Conservation (phyloP, 169 alveolate genomes). For the Cryptosporidium meleagridis region DNA sequence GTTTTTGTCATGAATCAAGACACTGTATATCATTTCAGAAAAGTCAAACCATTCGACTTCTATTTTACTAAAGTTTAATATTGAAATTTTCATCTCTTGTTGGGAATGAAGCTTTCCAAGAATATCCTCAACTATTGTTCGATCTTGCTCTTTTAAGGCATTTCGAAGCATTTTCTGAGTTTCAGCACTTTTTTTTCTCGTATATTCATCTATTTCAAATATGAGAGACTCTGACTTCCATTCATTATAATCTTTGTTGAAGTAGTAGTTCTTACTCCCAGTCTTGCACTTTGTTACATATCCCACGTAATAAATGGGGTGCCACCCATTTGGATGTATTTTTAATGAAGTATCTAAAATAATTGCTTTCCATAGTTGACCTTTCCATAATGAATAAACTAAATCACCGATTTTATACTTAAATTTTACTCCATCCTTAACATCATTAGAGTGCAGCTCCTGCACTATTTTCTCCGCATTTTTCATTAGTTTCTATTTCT, state of each 20-base stretch:
- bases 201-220: slow-evolving; percentile 4
- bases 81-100: slow-evolving; percentile 10
- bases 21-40: slow-evolving; percentile 17
- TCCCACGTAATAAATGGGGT: slow-evolving; percentile 57
- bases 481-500: not conserved
- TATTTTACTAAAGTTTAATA: not conserved
- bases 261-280: not conserved
- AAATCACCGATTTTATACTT: slow-evolving; percentile 30
- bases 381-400: slow-evolving; percentile 57
- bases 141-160: slow-evolving; percentile 2
- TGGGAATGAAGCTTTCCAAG: not conserved
- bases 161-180: slow-evolving; percentile 23
- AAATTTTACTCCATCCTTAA: slow-evolving; percentile 22
- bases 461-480: not conserved
- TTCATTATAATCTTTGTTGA: slow-evolving; percentile 34
- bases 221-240: slow-evolving; percentile 67
- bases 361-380: slow-evolving; percentile 59
- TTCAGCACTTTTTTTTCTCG: slow-evolving; percentile 19
- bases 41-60: slow-evolving; percentile 53
- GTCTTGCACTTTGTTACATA: not conserved
- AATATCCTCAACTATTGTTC: not conserved
- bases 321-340: slow-evolving; percentile 66
- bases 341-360: slow-evolving; percentile 46
- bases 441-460: slow-evolving; percentile 7
- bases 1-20: slow-evolving; percentile 28